These are phyloP conservation scores for Petunia axillaris DNA, from an alignment of 257 asterid genomes.

Conservation along the genomic window DNA sequence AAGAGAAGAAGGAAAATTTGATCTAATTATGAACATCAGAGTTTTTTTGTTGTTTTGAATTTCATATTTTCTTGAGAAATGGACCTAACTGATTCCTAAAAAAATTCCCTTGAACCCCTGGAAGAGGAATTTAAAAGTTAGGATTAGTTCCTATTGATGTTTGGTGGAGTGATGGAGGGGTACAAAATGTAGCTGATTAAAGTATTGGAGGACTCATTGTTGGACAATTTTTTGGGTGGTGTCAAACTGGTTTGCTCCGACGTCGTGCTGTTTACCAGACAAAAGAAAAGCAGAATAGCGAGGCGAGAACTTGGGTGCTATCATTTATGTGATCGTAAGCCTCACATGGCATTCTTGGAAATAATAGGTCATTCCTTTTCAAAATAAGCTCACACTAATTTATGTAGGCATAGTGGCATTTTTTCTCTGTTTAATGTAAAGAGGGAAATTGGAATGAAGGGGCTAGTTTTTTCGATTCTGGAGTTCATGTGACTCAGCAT, in stretches of 20 bases:
- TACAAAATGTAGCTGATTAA: neutral
- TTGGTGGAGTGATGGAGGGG: slow-evolving; percentile 6
- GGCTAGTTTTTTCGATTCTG: neutral
- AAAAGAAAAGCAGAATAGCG: neutral
- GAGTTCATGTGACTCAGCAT: neutral
- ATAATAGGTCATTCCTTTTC: neutral
- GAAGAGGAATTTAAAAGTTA: neutral
- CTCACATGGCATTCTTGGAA: neutral
- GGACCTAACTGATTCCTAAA: neutral
- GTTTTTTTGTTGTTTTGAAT: neutral
- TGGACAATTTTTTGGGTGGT: neutral
- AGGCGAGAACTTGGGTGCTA: neutral
- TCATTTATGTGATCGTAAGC: neutral
- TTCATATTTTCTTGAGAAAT: slow-evolving; percentile 4
- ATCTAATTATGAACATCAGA: neutral
- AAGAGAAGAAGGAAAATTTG: neutral
- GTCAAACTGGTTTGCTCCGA: neutral
- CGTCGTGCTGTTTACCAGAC: neutral
- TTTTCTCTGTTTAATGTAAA: neutral
- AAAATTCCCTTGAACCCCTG: neutral
- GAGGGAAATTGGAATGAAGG: neutral
- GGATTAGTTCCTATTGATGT: neutral
- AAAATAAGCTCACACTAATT: neutral
- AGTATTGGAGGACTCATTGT: neutral
- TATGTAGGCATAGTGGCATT: neutral